These are phyloP conservation scores for Microdochium bolleyi DNA, from an alignment of 2,329 filamentous ascomycete genomes.

Conservation along the genomic window DNA sequence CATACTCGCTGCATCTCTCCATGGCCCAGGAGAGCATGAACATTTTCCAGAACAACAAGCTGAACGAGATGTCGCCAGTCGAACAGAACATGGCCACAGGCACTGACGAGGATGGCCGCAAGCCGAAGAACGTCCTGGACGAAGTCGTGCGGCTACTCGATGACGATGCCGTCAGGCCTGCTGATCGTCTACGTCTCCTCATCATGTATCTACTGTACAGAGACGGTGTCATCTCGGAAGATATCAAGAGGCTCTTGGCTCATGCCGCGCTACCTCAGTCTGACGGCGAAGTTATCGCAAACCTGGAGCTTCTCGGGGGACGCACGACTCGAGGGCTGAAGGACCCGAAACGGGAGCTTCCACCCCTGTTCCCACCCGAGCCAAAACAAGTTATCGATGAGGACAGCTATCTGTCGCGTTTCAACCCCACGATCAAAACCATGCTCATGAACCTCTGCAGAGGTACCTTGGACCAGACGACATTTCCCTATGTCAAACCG, in stretches of 20 bases:
- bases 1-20: slow-evolving; percentile 86
- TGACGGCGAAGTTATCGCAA: slow-evolving; percentile 66
- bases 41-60: slow-evolving; percentile 75
- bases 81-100: slow-evolving; percentile 92
- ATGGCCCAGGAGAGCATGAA: slow-evolving; percentile 99
- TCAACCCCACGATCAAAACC: slow-evolving; percentile 72
- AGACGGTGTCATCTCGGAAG: slow-evolving; percentile 75
- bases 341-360: slow-evolving; percentile 59
- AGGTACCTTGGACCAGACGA: slow-evolving; percentile 56
- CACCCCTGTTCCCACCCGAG: slow-evolving; percentile 67
- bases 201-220: slow-evolving; percentile 80
- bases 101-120: slow-evolving; percentile 84
- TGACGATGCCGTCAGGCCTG: slow-evolving; percentile 62
- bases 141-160: slow-evolving; percentile 83
- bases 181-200: slow-evolving; percentile 78
- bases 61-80: slow-evolving; percentile 77
- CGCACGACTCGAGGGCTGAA: slow-evolving; percentile 63
- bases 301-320: slow-evolving; percentile 75
- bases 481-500: slow-evolving; percentile 68
- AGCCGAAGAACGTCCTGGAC: slow-evolving; percentile 82
- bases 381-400: slow-evolving; percentile 49
- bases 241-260: slow-evolving; percentile 74
- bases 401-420: slow-evolving; percentile 81
- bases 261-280: slow-evolving; percentile 72
- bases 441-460: slow-evolving; percentile 69